A percentile compares a stretch with the other conserved stretches of the same genome.
Conservation (phyloP, 192 early-diverging fungal genomes). For the Gonapodya prolifera region DNA sequence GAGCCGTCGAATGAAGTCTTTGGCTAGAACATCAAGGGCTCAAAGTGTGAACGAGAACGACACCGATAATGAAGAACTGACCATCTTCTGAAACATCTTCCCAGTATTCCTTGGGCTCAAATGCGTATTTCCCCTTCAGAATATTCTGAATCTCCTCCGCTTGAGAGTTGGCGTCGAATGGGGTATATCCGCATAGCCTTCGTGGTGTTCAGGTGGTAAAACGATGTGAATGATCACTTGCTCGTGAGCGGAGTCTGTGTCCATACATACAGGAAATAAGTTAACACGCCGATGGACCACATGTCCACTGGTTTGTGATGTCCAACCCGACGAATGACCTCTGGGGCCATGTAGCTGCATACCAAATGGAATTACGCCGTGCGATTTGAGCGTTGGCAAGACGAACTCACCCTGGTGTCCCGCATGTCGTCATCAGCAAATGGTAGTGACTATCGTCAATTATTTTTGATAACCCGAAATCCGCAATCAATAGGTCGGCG, state of each 20-base stretch:
- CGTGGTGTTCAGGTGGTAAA: too few species aligned
- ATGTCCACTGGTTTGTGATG: constrained; percentile 14
- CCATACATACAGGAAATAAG: constrained; percentile 10
- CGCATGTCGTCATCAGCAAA: constrained; percentile 53
- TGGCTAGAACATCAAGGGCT: constrained; percentile 22
- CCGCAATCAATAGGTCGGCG: constrained; percentile 58
- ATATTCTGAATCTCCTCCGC: constrained; percentile 36
- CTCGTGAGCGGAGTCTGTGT: not conserved
- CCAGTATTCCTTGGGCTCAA: constrained; percentile 38
- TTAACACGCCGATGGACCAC: constrained; percentile 11
- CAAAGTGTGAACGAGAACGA: not conserved
- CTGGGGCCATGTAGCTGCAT: constrained; percentile 11
- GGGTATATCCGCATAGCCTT: constrained; percentile 41
- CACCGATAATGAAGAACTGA: not conserved
- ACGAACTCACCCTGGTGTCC: constrained; percentile 54
- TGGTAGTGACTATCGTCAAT: constrained; percentile 44
- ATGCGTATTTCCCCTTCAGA: constrained; percentile 25
- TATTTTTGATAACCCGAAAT: constrained; percentile 66
- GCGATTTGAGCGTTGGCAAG: not conserved
- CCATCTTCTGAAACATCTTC: constrained; percentile 59
- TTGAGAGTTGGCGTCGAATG: constrained; percentile 35
- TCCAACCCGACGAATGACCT: constrained; percentile 10
- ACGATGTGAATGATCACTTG: not conserved
- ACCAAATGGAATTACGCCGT: not conserved
- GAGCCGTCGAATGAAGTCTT: constrained; percentile 53